Evolutionary conservation across 352 stramenopile species (phyloP).

Genomic region (Phytophthora pluvialis): DNA sequence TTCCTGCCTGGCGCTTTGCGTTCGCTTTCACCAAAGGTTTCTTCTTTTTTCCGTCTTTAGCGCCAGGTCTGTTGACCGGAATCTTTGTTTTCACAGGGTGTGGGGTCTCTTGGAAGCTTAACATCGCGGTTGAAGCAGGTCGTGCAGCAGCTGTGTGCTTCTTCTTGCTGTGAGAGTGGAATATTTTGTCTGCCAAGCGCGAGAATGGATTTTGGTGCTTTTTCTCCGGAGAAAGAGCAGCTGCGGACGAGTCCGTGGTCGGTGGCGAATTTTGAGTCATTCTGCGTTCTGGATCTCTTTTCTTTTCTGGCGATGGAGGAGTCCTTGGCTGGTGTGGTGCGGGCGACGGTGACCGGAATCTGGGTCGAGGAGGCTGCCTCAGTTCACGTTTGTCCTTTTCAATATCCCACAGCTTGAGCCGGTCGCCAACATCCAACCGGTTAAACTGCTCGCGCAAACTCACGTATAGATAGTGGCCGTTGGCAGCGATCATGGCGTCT

Average conservation of each 20-base stretch:
- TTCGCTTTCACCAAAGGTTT: conserved; percentile 8
- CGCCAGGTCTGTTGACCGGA: conserved; percentile 7
- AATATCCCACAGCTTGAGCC: conserved; percentile 36
- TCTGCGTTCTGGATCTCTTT: conserved; percentile 26
- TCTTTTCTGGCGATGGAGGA: conserved; percentile 34
- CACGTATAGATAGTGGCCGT: conserved; percentile 45
- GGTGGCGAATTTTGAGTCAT: conserved; percentile 7
- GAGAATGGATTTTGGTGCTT: conserved; percentile 37
- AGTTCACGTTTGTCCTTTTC: conserved; percentile 42
- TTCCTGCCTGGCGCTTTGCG: conserved; percentile 5
- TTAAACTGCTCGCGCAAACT: conserved; percentile 45
- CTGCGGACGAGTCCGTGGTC: background rate
- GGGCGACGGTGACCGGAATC: conserved; percentile 32
- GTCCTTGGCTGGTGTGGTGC: background rate
- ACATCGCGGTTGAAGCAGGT: conserved; percentile 5
- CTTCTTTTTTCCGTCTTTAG: conserved; percentile 10
- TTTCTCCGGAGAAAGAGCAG: conserved; percentile 9
- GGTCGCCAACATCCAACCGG: conserved; percentile 35
- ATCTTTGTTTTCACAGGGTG: conserved; percentile 2
- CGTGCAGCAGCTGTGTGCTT: conserved; percentile 11
- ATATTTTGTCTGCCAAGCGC: conserved; percentile 41
- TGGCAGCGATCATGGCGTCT: conserved; percentile 45
- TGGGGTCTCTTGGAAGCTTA: background rate
- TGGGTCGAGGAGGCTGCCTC: conserved; percentile 1
- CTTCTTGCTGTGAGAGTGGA: conserved; percentile 33